Conservation (phyloP, 495 filamentous ascomycete species). For the Jackrogersella multiformis region DNA sequence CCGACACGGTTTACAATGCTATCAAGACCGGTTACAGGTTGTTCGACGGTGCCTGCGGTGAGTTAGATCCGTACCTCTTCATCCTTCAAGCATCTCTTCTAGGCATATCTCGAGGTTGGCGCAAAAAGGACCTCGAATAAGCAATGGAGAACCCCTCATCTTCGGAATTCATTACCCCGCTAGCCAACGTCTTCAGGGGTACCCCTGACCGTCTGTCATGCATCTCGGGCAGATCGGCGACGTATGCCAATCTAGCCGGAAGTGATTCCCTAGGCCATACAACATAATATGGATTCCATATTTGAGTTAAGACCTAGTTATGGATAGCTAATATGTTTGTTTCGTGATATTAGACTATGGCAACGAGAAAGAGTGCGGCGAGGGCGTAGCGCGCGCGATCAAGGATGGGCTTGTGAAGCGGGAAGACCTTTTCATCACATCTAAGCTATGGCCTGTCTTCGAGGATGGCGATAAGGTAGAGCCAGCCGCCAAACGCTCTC, state of each 20-base stretch:
- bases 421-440: slow-evolving; percentile 88
- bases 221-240: slow-evolving; percentile 16
- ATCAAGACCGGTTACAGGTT: slow-evolving; percentile 89
- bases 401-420: slow-evolving; percentile 86
- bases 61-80: slow-evolving; percentile 35
- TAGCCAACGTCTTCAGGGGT: slow-evolving; percentile 29
- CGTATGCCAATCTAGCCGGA: slow-evolving; percentile 26
- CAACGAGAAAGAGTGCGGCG: slow-evolving; percentile 84
- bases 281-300: too few species aligned
- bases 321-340: slow-evolving; percentile 29
- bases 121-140: slow-evolving; percentile 23
- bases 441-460: slow-evolving; percentile 93
- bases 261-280: neutral
- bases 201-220: slow-evolving; percentile 4
- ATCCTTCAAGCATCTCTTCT: neutral
- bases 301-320: too few species aligned
- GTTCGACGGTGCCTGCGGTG: slow-evolving; percentile 88
- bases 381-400: slow-evolving; percentile 88
- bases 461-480: slow-evolving; percentile 78
- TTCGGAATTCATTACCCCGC: slow-evolving; percentile 44
- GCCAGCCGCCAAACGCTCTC: slow-evolving; percentile 76
- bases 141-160: slow-evolving; percentile 40
- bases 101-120: slow-evolving; percentile 10
- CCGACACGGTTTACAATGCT: slow-evolving; percentile 85
- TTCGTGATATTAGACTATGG: slow-evolving; percentile 73